Evolutionary conservation across 768 basidiomycete genomes (phyloP).

Genomic region (Leccinellum luteum): DNA sequence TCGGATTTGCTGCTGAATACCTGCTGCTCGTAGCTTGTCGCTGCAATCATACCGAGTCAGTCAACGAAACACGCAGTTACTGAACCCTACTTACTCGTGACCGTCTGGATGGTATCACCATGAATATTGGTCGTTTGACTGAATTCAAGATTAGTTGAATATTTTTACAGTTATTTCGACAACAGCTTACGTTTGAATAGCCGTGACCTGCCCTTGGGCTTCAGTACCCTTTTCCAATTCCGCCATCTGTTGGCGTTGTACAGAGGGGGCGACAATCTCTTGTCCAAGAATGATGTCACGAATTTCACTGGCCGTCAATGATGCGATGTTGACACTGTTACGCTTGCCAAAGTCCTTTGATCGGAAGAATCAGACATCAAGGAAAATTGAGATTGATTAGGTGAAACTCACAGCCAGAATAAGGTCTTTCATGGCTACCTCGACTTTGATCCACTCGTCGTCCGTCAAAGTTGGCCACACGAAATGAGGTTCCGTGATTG

Average conservation of each 20-base stretch:
- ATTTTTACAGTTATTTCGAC: neutral
- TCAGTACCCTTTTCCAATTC: conserved; percentile 96
- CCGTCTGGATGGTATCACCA: conserved; percentile 92
- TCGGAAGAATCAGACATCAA: conserved; percentile 14
- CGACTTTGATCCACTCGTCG: conserved; percentile 99
- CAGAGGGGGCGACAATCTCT: conserved; percentile 94
- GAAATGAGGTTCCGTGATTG: conserved; percentile 95
- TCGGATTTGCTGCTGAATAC: conserved; percentile 99
- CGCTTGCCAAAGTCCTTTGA: conserved; percentile 94
- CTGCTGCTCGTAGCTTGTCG: conserved; percentile 96
- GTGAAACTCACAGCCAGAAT: conserved; percentile 68
- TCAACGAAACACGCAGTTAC: neutral
- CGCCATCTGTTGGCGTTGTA: conserved; percentile 98
- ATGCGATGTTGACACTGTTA: conserved; percentile 98
- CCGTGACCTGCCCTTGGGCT: conserved; percentile 92
- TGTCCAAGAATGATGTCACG: conserved; percentile 98
- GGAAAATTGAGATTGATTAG: neutral
- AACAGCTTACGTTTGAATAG: conserved; percentile 74
- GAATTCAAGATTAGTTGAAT: conserved; percentile 7
- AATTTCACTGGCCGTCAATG: conserved; percentile 93
- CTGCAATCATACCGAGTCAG: conserved; percentile 32
- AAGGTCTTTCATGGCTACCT: conserved; percentile 97
- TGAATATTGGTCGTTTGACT: conserved; percentile 97
- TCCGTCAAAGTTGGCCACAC: conserved; percentile 93
- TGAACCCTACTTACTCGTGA: conserved; percentile 67